phyloP scores from a whole-genome alignment of 1,139 yeast species.

The Diutina rugosa region DNA sequence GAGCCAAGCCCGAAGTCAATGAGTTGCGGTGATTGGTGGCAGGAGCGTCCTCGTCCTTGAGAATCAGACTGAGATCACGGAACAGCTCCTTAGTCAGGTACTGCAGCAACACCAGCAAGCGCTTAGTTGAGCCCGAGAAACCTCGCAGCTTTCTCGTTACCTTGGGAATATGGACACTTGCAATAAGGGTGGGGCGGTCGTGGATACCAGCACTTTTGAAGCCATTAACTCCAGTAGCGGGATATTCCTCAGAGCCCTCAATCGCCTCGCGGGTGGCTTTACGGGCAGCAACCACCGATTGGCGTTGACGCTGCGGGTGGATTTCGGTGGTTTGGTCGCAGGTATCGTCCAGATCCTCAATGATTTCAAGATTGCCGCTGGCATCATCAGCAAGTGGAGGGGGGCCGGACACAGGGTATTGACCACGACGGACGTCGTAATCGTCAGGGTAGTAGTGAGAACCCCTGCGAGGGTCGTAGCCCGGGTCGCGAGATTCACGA shows the following conservation, averaged over 20 bases:
- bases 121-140: constrained; percentile 48
- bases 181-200: constrained; percentile 27
- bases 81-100: constrained; percentile 59
- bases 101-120: constrained; percentile 56
- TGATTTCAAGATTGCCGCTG: not conserved
- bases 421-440: not conserved
- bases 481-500: not conserved
- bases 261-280: not conserved
- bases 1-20: constrained; percentile 8
- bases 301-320: not conserved
- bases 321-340: not conserved
- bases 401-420: not conserved
- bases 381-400: not conserved
- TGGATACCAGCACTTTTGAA: not conserved
- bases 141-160: constrained; percentile 57
- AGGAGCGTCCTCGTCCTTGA: constrained; percentile 19
- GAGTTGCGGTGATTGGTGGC: constrained; percentile 9
- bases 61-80: constrained; percentile 43
- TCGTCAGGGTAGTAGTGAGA: not conserved
- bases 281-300: not conserved
- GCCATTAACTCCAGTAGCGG: not conserved
- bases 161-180: constrained; percentile 55
- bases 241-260: not conserved
- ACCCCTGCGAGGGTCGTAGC: not conserved
- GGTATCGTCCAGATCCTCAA: not conserved